Evolutionary conservation across 192 early-diverging fungal genomes (phyloP).

Genomic region (Kickxella alabastrina): DNA sequence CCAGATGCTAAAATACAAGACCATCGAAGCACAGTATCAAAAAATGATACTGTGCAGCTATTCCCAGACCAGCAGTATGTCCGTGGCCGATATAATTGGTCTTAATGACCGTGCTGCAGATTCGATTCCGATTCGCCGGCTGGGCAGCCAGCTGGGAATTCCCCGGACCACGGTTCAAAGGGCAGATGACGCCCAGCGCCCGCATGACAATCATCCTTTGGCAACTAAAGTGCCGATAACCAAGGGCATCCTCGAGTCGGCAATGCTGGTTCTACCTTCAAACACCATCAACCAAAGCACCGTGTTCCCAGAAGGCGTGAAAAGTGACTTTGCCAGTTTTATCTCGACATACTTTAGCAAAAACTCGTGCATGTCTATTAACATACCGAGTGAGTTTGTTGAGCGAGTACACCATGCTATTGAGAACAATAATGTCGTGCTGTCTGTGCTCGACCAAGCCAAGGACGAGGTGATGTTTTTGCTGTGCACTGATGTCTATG

Average conservation of each 20-base stretch:
- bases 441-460: slow-evolving; percentile 38
- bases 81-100: background rate
- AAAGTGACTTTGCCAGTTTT: slow-evolving; percentile 21
- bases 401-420: slow-evolving; percentile 21
- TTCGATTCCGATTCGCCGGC: background rate
- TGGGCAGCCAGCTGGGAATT: background rate
- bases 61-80: too few species aligned
- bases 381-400: slow-evolving; percentile 22
- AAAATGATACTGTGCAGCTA: background rate
- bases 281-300: slow-evolving; percentile 17
- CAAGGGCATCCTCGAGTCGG: slow-evolving; percentile 42
- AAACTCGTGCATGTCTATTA: slow-evolving; percentile 27
- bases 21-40: slow-evolving; percentile 20
- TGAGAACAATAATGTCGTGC: slow-evolving; percentile 17
- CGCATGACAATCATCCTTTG: slow-evolving; percentile 15
- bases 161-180: slow-evolving; percentile 3
- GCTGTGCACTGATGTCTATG: slow-evolving; percentile 41
- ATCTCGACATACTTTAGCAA: slow-evolving; percentile 24
- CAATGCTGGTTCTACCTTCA: slow-evolving; percentile 22
- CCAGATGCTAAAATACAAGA: slow-evolving; percentile 36
- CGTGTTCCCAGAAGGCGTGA: slow-evolving; percentile 28
- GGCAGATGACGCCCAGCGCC: slow-evolving; percentile 2
- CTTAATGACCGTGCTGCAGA: background rate
- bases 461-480: slow-evolving; percentile 45
- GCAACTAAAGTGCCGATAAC: slow-evolving; percentile 21